phyloP scores from a whole-genome alignment of 805 yeast species.

The Candida namnaoensis region DNA sequence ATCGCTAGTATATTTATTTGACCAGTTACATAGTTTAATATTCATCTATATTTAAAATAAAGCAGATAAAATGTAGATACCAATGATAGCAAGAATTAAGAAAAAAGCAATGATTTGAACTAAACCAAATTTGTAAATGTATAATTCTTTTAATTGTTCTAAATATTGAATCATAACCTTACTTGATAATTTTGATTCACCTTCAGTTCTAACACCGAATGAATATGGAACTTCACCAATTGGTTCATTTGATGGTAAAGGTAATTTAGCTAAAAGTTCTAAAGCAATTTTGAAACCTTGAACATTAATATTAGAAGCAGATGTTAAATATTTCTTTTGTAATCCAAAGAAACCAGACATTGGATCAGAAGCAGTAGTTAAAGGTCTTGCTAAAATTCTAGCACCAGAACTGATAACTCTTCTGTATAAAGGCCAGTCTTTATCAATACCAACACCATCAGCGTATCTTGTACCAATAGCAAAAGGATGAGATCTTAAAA shows the following conservation, averaged over 20 bases:
- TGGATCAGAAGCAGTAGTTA: constrained; percentile 43
- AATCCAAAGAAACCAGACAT: constrained; percentile 46
- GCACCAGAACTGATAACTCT: constrained; percentile 42
- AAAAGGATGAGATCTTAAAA: constrained; percentile 31
- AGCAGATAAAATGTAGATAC: constrained; percentile 17
- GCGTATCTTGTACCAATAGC: constrained; percentile 44
- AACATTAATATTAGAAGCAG: constrained; percentile 27
- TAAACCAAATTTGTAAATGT: constrained; percentile 35
- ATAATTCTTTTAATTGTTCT: constrained; percentile 36
- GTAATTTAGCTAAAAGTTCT: constrained; percentile 37
- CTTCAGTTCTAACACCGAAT: constrained; percentile 46
- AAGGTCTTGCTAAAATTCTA: constrained; percentile 37
- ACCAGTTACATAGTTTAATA: too few relatives aligned
- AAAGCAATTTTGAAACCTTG: constrained; percentile 43
- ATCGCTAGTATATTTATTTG: too few relatives aligned
- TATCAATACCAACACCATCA: constrained; percentile 45
- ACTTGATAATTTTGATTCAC: constrained; percentile 40
- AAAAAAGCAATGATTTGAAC: constrained; percentile 25
- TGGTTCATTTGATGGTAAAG: constrained; percentile 25
- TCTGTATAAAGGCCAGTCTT: constrained; percentile 44
- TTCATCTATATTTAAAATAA: constrained; percentile 8
- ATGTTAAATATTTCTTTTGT: constrained; percentile 31
- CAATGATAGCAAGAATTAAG: constrained; percentile 20
- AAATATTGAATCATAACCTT: constrained; percentile 40
- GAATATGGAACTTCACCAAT: constrained; percentile 42